Base-by-base conservation (phyloP, 768 basidiomycete genomes). In the Amanita inopinata region DNA sequence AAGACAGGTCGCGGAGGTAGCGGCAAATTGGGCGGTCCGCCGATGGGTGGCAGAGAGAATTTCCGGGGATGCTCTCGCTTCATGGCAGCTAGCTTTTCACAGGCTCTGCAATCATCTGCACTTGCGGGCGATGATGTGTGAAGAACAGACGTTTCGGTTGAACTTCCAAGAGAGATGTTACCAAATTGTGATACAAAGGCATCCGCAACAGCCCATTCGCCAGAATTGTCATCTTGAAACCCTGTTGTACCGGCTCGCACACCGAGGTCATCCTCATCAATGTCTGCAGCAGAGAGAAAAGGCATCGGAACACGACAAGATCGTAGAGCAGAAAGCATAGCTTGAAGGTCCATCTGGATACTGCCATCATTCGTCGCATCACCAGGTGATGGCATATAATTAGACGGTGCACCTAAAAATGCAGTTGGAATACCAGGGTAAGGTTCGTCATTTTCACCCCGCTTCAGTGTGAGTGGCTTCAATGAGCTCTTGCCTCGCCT, bases 371-470 rank as follows among this genome's bases (percentile, higher is more conserved):
- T 15, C 14, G 1, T 19, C 23, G n/a, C 10, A 28, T 35, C 19
- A 14, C 14, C 33, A 34, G 28, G n/a, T 12, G 17, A 23, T 17
- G 25, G 6, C 27, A 34, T 25, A 5, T 28, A 27, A 15, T 30
- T 19, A 18, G 43, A 12, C 9, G 43, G 3, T 2, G 33, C 25
- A 4, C 43, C 43, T 24, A 44, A 33, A 30, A 44, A 44, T 1
- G 43, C 35, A 15, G 43, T 44, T 36, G 43, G 43, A 44, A 44
- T 44, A n/a, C 35, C 14, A 23, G 43, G 43, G 37, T 44, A 44
- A 19, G 25, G 9, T 12, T 43, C 42, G n/a, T 30, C 27, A 14
- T 37, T 9, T 20, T 11, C 19, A 22, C 19, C n/a, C 31, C 32
- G 35, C 18, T 33, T 39, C 18, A 34, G n/a, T 30, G 27, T 19